A percentile compares a stretch with the other conserved stretches of the same genome.
Conservation (phyloP, 2,329 filamentous ascomycete genomes). For the Fusarium redolens region DNA sequence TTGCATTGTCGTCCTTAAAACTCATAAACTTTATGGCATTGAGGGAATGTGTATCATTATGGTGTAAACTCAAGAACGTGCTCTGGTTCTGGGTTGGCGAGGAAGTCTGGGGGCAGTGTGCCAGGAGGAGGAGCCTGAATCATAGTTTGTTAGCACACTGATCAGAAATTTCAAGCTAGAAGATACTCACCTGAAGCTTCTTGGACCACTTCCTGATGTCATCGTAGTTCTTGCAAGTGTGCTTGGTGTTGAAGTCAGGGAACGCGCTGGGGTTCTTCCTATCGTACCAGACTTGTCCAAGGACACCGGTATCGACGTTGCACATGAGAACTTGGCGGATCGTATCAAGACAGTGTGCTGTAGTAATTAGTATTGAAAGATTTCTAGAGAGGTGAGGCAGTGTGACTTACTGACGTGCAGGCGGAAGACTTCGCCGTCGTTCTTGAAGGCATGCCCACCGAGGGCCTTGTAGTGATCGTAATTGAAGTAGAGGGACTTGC, state of each 20-base stretch:
- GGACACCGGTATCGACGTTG: constrained; percentile 67
- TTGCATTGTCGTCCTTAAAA: background rate
- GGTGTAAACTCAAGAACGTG: constrained; percentile 33
- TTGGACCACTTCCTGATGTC: constrained; percentile 65
- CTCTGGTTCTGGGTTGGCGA: constrained; percentile 6
- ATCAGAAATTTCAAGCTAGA: fast-evolving
- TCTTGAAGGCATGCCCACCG: constrained; percentile 64
- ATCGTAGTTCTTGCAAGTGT: constrained; percentile 69
- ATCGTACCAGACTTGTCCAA: constrained; percentile 71
- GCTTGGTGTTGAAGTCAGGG: constrained; percentile 71
- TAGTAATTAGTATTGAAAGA: too few relatives aligned
- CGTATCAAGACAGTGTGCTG: constrained; percentile 68
- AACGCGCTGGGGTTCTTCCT: constrained; percentile 59
- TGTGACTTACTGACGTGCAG: constrained; percentile 65
- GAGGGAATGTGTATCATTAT: background rate
- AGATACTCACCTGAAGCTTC: constrained; percentile 56
- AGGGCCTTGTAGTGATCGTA: constrained; percentile 65
- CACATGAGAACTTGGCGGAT: constrained; percentile 73
- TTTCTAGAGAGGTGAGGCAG: too few relatives aligned
- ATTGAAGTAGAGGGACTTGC: constrained; percentile 69
- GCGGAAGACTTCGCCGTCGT: constrained; percentile 64
- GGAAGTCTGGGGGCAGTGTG: constrained; percentile 30
- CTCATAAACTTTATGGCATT: background rate
- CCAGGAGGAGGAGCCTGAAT: constrained; percentile 34
- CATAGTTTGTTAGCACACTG: constrained; percentile 1